phyloP scores from a whole-genome alignment of 2,329 filamentous ascomycete species.

The Setomelanomma holmii region DNA sequence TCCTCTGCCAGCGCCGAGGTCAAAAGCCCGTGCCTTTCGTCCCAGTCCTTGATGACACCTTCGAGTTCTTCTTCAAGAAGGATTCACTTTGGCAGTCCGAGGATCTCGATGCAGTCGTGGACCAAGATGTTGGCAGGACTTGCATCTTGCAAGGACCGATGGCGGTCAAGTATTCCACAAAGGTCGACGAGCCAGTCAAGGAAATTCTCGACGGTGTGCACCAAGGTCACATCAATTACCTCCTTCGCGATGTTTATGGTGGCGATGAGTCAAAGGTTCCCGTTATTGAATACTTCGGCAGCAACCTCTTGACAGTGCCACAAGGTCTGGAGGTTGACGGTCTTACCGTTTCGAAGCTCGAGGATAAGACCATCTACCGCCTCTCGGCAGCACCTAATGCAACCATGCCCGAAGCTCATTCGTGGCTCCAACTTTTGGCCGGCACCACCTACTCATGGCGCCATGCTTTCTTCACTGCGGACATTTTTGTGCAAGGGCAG shows the following conservation, averaged over 20 bases:
- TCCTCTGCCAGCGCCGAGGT: conserved; percentile 86
- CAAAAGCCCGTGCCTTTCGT: conserved; percentile 99
- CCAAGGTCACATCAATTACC: conserved; percentile 79
- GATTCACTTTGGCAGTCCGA: conserved; percentile 99
- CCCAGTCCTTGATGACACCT: conserved; percentile 92
- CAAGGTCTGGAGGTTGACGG: conserved; percentile 78
- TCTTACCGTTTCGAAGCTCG: conserved; percentile 80
- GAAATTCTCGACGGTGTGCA: conserved; percentile 93
- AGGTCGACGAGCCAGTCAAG: conserved; percentile 92
- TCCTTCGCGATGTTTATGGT: conserved; percentile 81
- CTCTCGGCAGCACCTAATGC: conserved; percentile 77
- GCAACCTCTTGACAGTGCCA: conserved; percentile 76
- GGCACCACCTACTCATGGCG: conserved; percentile 89
- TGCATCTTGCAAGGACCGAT: conserved; percentile 96
- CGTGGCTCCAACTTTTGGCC: conserved; percentile 88
- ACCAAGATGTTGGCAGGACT: conserved; percentile 92
- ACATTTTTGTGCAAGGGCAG: conserved; percentile 93
- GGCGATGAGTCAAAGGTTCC: conserved; percentile 78
- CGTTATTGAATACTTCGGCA: conserved; percentile 92
- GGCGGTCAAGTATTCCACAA: conserved; percentile 86
- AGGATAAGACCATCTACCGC: conserved; percentile 82
- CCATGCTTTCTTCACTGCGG: conserved; percentile 90
- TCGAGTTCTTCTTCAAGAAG: conserved; percentile 99
- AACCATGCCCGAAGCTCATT: conserved; percentile 77
- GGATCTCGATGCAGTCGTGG: conserved; percentile 93